Conservation (phyloP, 2,329 filamentous ascomycete species). For the Botrytis medusae region DNA sequence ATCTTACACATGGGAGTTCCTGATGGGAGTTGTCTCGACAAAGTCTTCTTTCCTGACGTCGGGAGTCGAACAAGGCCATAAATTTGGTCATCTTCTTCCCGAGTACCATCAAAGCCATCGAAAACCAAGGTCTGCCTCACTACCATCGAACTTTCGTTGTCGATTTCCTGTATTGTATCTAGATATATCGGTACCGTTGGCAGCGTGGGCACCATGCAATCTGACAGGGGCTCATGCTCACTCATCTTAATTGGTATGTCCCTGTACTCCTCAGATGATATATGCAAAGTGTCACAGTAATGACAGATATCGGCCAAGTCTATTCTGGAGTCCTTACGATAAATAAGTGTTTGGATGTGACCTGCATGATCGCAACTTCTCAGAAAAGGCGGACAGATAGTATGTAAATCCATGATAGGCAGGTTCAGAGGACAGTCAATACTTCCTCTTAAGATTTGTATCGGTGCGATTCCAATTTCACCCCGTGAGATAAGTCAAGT, state of each 20-base stretch:
- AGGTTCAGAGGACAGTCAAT: not conserved
- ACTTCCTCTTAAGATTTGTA: not conserved
- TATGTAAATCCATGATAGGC: not conserved
- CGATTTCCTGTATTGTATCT: not conserved
- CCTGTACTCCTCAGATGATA: not conserved
- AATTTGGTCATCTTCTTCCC: not conserved
- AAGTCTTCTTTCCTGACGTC: not conserved
- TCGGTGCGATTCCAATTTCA: not conserved
- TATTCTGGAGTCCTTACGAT: not conserved
- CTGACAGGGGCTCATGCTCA: not conserved
- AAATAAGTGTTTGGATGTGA: not conserved
- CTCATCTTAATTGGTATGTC: constrained; percentile 4
- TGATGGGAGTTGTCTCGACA: not conserved
- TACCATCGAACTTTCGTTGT: not conserved
- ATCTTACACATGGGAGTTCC: not conserved
- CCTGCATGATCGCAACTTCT: not conserved
- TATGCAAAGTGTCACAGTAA: not conserved
- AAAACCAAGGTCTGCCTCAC: not conserved
- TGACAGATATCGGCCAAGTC: not conserved
- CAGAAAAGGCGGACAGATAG: not conserved
- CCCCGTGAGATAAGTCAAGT: not conserved
- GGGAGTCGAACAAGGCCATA: not conserved
- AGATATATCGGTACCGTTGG: not conserved
- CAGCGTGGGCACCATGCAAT: not conserved
- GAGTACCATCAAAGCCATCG: not conserved